These are phyloP conservation scores for fission yeast (Schizosaccharomyces pombe) DNA, from an alignment of 805 yeast species.

Conservation along the genomic window DNA sequence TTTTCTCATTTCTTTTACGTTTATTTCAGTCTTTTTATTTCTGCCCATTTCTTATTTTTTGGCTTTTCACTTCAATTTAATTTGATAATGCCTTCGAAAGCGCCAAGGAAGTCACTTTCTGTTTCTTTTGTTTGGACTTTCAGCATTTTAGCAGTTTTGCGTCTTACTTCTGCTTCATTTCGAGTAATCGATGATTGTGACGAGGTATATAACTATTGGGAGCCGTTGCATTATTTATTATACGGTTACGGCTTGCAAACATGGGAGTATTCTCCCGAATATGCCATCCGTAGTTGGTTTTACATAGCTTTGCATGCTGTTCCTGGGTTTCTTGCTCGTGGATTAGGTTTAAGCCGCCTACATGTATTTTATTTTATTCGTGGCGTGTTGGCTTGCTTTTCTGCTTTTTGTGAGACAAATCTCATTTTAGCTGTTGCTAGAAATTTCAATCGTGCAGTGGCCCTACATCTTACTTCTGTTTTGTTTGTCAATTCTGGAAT, in stretches of 20 bases:
- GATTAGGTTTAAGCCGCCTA: not conserved
- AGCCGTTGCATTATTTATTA: constrained; percentile 56
- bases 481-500: constrained; percentile 52
- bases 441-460: constrained; percentile 19
- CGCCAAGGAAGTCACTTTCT: not conserved
- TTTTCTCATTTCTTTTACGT: too few relatives aligned
- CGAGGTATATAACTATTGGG: constrained; percentile 84
- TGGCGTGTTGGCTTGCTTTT: constrained; percentile 19
- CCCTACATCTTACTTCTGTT: constrained; percentile 40
- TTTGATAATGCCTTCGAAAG: not conserved
- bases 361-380: constrained; percentile 18
- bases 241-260: constrained; percentile 81
- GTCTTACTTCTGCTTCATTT: constrained; percentile 22
- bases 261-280: constrained; percentile 87
- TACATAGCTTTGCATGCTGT: constrained; percentile 30
- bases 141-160: constrained; percentile 11
- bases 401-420: constrained; percentile 29
- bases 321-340: constrained; percentile 4
- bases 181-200: constrained; percentile 79
- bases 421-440: constrained; percentile 23
- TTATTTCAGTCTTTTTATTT: too few relatives aligned
- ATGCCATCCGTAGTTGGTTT: constrained; percentile 69
- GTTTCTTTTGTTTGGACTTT: constrained; percentile 7
- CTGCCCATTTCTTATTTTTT: too few relatives aligned
- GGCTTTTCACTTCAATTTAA: too few relatives aligned